Conservation (phyloP, 257 asterid genomes). For the Solanum pimpinellifolium region DNA sequence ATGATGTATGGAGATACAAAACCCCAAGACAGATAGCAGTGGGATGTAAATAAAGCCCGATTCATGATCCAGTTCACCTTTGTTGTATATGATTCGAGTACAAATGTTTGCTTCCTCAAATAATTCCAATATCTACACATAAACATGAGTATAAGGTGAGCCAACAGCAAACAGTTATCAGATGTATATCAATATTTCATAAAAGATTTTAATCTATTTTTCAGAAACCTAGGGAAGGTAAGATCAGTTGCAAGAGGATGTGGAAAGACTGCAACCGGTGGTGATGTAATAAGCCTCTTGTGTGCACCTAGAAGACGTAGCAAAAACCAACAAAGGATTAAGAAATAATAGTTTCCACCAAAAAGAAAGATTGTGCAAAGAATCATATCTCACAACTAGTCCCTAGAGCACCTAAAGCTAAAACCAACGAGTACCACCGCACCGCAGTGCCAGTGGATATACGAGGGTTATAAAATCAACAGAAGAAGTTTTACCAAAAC, state of each 20-base stretch:
- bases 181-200: not conserved
- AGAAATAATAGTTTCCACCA: not conserved
- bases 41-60: constrained; percentile 77
- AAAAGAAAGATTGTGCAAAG: not conserved
- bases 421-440: not conserved
- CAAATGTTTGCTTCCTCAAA: constrained; percentile 97
- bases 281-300: constrained; percentile 80
- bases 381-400: not conserved
- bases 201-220: not conserved
- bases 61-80: constrained; percentile 86
- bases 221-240: constrained; percentile 74
- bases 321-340: constrained; percentile 6
- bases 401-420: not conserved
- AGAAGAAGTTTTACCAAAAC: not conserved
- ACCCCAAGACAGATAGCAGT: constrained; percentile 97
- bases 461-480: not conserved
- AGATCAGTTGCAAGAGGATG: constrained; percentile 98
- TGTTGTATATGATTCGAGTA: constrained; percentile 86
- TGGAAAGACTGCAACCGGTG: constrained; percentile 98
- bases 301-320: constrained; percentile 56
- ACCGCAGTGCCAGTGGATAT: not conserved
- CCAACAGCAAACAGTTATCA: not conserved
- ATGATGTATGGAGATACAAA: constrained; percentile 68
- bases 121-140: constrained; percentile 90
- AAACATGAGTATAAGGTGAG: not conserved